Evolutionary conservation across 1,139 yeast genomes (phyloP), one percentile per base, ranked within the genome.

Genomic region (Scheffersomyces stambukii): DNA sequence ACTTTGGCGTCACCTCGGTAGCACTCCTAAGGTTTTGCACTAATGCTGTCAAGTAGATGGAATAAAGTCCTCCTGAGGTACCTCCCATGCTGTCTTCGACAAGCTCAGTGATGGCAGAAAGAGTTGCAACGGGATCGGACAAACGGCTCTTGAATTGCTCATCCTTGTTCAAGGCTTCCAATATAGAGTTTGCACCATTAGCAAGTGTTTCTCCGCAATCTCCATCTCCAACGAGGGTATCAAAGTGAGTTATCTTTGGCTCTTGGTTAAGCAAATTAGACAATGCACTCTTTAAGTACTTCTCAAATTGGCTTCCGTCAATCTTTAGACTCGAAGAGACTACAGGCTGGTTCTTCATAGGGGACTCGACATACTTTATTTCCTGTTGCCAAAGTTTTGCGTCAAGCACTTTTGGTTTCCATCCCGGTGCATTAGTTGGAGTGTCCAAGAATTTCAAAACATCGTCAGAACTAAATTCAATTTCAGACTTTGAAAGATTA

Each of bases 71-170:
- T 31, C 97, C 97, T 2, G 95, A 84, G 0, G 97, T 89, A 28
- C 97, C 97, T 30, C 96, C 97, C 97, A 89, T 89, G 19, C 77
- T 79, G 32, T 79, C 81, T 50, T 89, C 96, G 13, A 88, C 86
- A 16, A 82, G 56, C 34, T 81, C 88, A 4, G 96, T 85, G 31
- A 67, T 63, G 13, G 40, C 46, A 4, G 61, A 48, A 28, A 85
- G 54, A 1, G 83, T 70, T 13, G 62, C 57, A 9, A 64, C 68
- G 1, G 72, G 72, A 35, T 67, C 73, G 19, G 48, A 28, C 25
- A 63, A 41, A 25, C 42, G 35, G 2, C 30, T 23, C 27, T 62
- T 50, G 32, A 54, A 54, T 3, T 41, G 36, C n/a, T 35, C 18
- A 19, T 76, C 62, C 8, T 57, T 48, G 15, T 67, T 60, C 29